Conservation (phyloP, 345 rosid species). For the Melaleuca quinquenervia region DNA sequence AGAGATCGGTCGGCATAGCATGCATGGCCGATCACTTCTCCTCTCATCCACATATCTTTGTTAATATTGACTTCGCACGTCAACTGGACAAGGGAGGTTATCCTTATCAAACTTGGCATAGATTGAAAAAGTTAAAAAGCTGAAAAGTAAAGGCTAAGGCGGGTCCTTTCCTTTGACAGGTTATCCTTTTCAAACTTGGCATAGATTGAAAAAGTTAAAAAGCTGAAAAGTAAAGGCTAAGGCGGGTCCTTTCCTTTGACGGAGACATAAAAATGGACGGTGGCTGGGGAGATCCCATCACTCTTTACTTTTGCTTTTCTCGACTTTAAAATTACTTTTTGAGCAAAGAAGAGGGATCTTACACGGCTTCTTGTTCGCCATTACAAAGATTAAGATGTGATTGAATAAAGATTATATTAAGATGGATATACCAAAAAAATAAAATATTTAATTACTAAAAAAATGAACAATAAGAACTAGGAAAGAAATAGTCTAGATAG, state of each 20-base stretch:
- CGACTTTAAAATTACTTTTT: no score
- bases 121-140: neutral
- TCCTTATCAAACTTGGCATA: accelerated
- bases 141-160: neutral
- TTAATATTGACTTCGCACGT: neutral
- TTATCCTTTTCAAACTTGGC: neutral
- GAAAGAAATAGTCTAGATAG: no score
- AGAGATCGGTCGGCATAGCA: neutral
- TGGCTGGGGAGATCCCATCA: no score
- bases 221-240: neutral
- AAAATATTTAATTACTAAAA: no score
- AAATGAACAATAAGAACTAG: no score
- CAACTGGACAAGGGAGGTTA: neutral
- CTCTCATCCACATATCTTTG: neutral
- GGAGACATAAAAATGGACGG: no score
- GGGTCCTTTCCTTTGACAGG: neutral
- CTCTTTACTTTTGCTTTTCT: no score
- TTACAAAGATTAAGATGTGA: no score
- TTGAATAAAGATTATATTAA: no score
- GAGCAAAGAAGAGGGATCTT: no score
- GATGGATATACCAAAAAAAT: no score
- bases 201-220: neutral
- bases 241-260: neutral
- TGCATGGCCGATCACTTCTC: accelerated
- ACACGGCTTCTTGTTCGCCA: no score